These are phyloP conservation scores for Mucuna pruriens DNA, from an alignment of 306 rosid species.

Conservation along the genomic window DNA sequence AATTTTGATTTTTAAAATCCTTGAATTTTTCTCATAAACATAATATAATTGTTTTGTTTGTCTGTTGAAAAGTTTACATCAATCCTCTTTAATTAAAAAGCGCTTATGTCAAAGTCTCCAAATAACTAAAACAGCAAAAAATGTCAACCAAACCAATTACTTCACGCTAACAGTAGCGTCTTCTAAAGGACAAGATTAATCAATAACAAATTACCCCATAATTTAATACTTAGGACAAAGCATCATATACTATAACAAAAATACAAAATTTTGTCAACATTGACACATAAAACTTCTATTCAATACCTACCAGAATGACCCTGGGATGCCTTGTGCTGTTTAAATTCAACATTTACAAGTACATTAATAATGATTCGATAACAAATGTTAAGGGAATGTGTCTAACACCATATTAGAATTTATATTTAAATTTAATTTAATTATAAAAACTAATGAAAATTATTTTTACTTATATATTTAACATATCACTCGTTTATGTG, in stretches of 20 bases:
- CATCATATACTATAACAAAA: background rate
- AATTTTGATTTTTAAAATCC: background rate
- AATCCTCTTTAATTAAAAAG: slow-evolving; percentile 22
- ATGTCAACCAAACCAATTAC: slow-evolving; percentile 42
- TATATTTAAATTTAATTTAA: no score
- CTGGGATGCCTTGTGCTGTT: slow-evolving; percentile 29
- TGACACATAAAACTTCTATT: slow-evolving; percentile 8
- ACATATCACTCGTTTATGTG: no score
- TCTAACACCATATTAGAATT: no score
- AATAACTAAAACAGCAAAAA: slow-evolving; percentile 36
- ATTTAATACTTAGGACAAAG: background rate
- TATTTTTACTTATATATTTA: no score
- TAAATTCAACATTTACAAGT: slow-evolving; percentile 33
- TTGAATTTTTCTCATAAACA: background rate
- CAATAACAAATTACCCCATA: slow-evolving; percentile 9
- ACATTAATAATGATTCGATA: no score
- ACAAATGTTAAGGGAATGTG: no score
- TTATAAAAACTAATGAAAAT: no score
- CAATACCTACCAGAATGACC: slow-evolving; percentile 36
- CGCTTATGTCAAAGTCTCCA: slow-evolving; percentile 32
- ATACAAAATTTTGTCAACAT: slow-evolving; percentile 19
- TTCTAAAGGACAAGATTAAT: slow-evolving; percentile 24
- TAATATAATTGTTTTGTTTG: slow-evolving; percentile 16
- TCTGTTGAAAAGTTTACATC: slow-evolving; percentile 45
- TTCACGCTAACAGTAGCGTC: slow-evolving; percentile 45